These are phyloP conservation scores for Monosporozyma solicola DNA, from an alignment of 805 yeast genomes.

Conservation along the genomic window DNA sequence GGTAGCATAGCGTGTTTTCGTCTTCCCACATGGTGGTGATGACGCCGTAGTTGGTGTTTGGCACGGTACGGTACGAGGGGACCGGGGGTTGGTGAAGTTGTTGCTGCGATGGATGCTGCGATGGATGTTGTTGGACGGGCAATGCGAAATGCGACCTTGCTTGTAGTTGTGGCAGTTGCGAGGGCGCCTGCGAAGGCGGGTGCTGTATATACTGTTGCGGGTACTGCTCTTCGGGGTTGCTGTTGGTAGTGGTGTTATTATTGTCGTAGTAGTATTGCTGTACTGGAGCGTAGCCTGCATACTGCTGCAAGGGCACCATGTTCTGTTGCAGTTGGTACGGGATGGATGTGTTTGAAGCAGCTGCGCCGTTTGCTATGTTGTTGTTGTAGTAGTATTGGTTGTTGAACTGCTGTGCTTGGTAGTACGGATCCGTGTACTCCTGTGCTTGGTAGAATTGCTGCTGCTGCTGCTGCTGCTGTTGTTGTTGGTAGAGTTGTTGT, in stretches of 20 bases:
- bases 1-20: constrained; percentile 75
- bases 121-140: not conserved
- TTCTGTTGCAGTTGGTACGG: constrained; percentile 1
- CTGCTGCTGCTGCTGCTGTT: constrained; percentile 3
- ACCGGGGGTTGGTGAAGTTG: not conserved
- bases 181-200: not conserved
- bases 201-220: not conserved
- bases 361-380: not conserved
- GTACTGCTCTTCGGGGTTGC: not conserved
- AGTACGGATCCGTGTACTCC: not conserved
- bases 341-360: not conserved
- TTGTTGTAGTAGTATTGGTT: constrained; percentile 3
- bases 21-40: constrained; percentile 91
- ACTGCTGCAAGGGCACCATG: constrained; percentile 1
- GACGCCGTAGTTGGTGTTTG: constrained; percentile 31
- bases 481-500: not conserved
- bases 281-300: not conserved
- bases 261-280: constrained; percentile 1
- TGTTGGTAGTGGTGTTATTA: constrained; percentile 3
- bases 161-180: not conserved
- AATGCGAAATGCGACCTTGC: not conserved
- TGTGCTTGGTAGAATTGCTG: constrained; percentile 4
- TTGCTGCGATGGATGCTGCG: too few relatives aligned
- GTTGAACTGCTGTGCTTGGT: constrained; percentile 1
- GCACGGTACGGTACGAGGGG: constrained; percentile 4